Evolutionary conservation across 768 basidiomycete species (phyloP), one percentile per base, ranked within the genome.

Genomic region (Amanita fuliginea): DNA sequence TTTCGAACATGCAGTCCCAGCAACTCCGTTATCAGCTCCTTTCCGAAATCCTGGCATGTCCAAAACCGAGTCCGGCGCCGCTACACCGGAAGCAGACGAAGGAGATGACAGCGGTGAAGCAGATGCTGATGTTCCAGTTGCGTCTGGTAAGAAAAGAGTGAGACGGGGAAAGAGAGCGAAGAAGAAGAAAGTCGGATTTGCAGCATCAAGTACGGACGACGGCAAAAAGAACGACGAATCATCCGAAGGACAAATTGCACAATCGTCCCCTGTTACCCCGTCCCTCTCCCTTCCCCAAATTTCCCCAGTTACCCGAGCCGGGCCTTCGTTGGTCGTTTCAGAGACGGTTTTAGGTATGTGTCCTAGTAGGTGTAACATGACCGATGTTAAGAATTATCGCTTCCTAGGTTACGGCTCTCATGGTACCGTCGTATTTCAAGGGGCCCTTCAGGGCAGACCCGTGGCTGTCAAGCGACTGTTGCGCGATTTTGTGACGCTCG

Each of bases 381-480:
- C 4, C 3, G 52, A 11, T 10, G 28, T 49, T 45, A 19, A 21
- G 28, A 26, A 42, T 50, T 60, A 32, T 53, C 52, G 3, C 22
- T 16, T 6, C 13, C 3, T 54, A 96, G 94, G 94, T 3, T 91
- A 86, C 57, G 94, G 94, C 2, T 97, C 93, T 0, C 93, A 97
- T 59, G 96, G 96, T 5, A 99, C 96, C 0, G 87, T 98, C 36
- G 96, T 99, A 3, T 92, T 80, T 67, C 78, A 86, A 59, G 96
- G 95, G 2, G 86, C 92, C 6, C 78, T 97, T n/a, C 95, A 98
- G 68, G 93, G 91, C 0, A 84, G 96, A 46, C 86, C 95, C 0
- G 96, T 99, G 0, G 96, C 96, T n/a, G 93, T 99, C 51, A 98
- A 99, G 64, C 88, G 96, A 0, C 77, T 99, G 3, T 76, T 98